Base-by-base conservation (phyloP, 2,329 filamentous ascomycete genomes). In the Ascocoryne sarcoides region DNA sequence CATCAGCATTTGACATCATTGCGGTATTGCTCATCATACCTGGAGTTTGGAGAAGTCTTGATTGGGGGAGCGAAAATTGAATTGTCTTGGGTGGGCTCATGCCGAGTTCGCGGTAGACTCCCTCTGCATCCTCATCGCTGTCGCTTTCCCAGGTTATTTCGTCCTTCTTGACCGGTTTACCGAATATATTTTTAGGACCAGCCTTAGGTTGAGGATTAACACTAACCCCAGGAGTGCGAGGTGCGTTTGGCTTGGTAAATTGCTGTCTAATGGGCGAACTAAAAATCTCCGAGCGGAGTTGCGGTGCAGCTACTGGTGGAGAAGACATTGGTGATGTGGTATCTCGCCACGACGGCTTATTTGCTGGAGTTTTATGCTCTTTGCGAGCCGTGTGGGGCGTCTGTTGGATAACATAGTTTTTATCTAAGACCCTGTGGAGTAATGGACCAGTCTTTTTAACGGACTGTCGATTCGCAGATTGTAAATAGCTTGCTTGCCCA, bases 61-160 rank as follows among this genome's bases (percentile, higher is more conserved):
- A 84, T 39, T 82, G 82, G 37, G 84, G 84, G 35, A 93, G 65
- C 32, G 83, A 81, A 60, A 93, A 93, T 56, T 89, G 84, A 45
- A 93, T 89, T 9, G 86, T 92, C 69, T 96, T 96, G 0, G 92
- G 92, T 19, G 92, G 92, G 56, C 86, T 95, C 63, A 88, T 82
- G 4, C 81, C 85, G 35, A 75, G 62, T 16, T 65, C 60, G 5
- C 73, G 74, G 43, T 82, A 80, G 4, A 76, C 57, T 31, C 71
- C 75, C 17, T 70, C 71, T 32, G 70, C 64, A 36, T 80, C 75
- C 8, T 78, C 75, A 19, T 70, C 70, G 28, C 66, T 65, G 35
- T 83, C 82, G 41, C 78, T 79, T 39, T 89, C 82, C 81, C 87
- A 92, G 14, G 69, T 71, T 42, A 79, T 76, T 56, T 81, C 76